phyloP scores from a whole-genome alignment of 352 stramenopile species.

The Thalassiosira pacifica region DNA sequence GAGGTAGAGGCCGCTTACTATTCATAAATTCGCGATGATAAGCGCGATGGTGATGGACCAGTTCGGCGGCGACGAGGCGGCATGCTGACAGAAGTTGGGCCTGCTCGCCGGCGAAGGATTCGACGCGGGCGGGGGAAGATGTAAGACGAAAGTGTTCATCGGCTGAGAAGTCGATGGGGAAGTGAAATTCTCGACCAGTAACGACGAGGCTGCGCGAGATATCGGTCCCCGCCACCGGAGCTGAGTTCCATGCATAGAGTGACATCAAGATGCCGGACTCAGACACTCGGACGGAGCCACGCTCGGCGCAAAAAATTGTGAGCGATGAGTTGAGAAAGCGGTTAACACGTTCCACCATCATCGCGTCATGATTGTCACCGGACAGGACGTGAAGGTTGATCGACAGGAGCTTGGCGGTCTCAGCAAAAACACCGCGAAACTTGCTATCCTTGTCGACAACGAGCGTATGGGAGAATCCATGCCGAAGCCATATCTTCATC shows the following conservation, averaged over 20 bases:
- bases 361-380: slow-evolving; percentile 18
- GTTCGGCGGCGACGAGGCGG: not conserved
- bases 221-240: slow-evolving; percentile 20
- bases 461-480: slow-evolving; percentile 8
- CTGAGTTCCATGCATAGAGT: slow-evolving; percentile 32
- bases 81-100: not conserved
- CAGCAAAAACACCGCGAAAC: slow-evolving; percentile 1
- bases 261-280: not conserved
- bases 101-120: not conserved
- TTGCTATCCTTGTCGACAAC: slow-evolving; percentile 28
- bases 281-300: not conserved
- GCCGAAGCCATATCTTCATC: not conserved
- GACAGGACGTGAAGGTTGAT: slow-evolving; percentile 16
- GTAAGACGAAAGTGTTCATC: slow-evolving; percentile 20
- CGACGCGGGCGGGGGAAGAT: not conserved
- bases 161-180: slow-evolving; percentile 37
- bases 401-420: too few relatives aligned
- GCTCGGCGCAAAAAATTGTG: slow-evolving; percentile 10
- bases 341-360: slow-evolving; percentile 23
- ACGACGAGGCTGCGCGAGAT: slow-evolving; percentile 29
- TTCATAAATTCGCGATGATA: slow-evolving; percentile 23
- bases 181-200: slow-evolving; percentile 21
- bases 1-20: not conserved
- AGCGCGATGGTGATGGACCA: slow-evolving; percentile 11
- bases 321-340: slow-evolving; percentile 9